phyloP scores from a whole-genome alignment of 805 yeast species.

The Zygosaccharomyces bisporus region DNA sequence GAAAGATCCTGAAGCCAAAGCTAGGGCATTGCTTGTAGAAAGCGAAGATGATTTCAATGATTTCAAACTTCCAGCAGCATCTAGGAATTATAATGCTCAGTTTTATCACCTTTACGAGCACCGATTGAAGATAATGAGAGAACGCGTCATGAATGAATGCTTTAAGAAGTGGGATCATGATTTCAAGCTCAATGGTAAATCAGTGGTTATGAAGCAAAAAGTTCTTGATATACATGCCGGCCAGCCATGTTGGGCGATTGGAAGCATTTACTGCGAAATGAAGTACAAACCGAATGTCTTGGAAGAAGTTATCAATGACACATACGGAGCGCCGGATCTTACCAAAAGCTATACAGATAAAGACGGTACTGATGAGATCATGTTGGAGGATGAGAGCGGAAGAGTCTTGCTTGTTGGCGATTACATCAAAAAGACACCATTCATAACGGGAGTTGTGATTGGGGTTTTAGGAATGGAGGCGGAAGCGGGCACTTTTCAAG shows the following conservation, averaged over 20 bases:
- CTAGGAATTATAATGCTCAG: constrained; percentile 50
- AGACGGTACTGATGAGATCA: constrained; percentile 50
- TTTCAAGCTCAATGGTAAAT: constrained; percentile 36
- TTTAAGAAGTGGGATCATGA: constrained; percentile 55
- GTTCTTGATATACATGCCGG: constrained; percentile 41
- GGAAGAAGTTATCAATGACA: constrained; percentile 65
- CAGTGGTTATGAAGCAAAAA: constrained; percentile 41
- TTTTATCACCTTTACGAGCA: constrained; percentile 54
- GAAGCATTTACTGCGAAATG: constrained; percentile 82
- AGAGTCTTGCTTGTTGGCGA: constrained; percentile 69
- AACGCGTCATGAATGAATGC: constrained; percentile 46
- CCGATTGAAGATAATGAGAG: constrained; percentile 47
- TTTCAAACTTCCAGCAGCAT: constrained; percentile 28
- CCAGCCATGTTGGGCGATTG: constrained; percentile 70
- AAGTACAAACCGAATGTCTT: constrained; percentile 80
- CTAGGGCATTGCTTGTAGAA: constrained; percentile 20
- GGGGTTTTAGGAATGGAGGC: constrained; percentile 86
- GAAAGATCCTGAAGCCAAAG: constrained; percentile 14
- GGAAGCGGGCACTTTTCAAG: constrained; percentile 77
- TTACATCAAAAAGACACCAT: constrained; percentile 48
- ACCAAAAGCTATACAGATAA: constrained; percentile 52
- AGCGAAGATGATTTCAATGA: constrained; percentile 17
- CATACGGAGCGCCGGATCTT: constrained; percentile 41
- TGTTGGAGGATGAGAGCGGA: constrained; percentile 92
- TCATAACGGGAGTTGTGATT: constrained; percentile 87